Evolutionary conservation across 176 grass and related monocot genomes (phyloP).

Genomic region (Avena insularis): DNA sequence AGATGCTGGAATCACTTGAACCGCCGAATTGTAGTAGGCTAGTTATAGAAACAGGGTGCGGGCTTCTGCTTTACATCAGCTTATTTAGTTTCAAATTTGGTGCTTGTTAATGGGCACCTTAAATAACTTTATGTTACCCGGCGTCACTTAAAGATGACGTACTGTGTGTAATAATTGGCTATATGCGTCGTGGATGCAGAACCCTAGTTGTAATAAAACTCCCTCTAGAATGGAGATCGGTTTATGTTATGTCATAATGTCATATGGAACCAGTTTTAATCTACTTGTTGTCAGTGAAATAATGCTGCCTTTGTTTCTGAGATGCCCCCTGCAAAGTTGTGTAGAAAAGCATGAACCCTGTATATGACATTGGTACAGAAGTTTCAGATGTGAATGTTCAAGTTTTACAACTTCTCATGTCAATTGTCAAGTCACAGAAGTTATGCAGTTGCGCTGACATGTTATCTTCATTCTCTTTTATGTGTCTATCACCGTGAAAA

Average conservation of each 20-base stretch:
- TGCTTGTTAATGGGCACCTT: neutral
- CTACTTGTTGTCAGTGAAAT: neutral
- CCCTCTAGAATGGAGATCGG: no score
- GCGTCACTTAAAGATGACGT: neutral
- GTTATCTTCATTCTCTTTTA: no score
- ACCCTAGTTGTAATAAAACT: no score
- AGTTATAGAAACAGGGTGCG: constrained; percentile 11
- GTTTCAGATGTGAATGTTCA: neutral
- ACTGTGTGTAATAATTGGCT: neutral
- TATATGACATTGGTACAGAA: neutral
- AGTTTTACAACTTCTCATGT: no score
- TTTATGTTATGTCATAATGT: no score
- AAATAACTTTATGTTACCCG: neutral
- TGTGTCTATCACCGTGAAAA: no score
- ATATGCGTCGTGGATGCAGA: neutral
- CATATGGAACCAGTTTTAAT: no score
- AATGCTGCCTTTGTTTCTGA: constrained; percentile 1
- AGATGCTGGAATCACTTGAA: no score
- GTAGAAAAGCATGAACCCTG: neutral
- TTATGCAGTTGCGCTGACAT: no score
- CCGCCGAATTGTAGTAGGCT: neutral
- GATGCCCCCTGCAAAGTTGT: neutral
- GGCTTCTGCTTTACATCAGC: constrained; percentile 3
- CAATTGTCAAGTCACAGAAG: no score
- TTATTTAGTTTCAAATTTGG: neutral